phyloP scores from a whole-genome alignment of 768 basidiomycete genomes.

The Exsudoporus frostii region DNA sequence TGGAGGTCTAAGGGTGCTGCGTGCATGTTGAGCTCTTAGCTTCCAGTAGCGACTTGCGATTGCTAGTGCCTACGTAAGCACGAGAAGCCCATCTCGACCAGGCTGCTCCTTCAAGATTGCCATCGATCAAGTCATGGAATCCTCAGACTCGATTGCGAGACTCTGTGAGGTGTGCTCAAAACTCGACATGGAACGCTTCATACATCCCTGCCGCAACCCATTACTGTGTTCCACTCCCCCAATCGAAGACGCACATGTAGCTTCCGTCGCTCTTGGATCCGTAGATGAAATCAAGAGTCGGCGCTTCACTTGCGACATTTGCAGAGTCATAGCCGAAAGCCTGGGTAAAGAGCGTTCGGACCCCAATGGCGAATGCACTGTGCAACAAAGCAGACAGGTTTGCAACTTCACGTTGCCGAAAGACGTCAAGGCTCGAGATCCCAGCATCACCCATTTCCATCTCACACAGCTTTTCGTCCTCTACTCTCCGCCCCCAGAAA shows the following conservation, averaged over 20 bases:
- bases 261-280: slow-evolving; percentile 3
- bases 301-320: slow-evolving; percentile 10
- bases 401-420: slow-evolving; percentile 8
- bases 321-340: slow-evolving; percentile 11
- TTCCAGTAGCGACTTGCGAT: too few relatives aligned
- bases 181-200: background rate
- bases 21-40: too few relatives aligned
- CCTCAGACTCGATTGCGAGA: background rate
- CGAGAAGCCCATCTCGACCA: too few relatives aligned
- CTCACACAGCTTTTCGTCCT: slow-evolving; percentile 7
- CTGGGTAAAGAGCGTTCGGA: slow-evolving; percentile 8
- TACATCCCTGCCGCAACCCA: background rate
- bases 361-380: slow-evolving; percentile 5
- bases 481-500: background rate
- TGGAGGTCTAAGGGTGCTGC: slow-evolving; percentile 63
- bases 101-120: too few relatives aligned
- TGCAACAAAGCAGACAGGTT: background rate
- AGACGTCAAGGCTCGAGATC: background rate
- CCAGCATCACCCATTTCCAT: slow-evolving; percentile 13
- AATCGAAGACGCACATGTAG: background rate
- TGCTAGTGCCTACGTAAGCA: too few relatives aligned
- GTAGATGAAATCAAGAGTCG: slow-evolving; percentile 14
- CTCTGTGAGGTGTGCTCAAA: slow-evolving; percentile 8
- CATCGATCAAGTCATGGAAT: background rate
- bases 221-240: slow-evolving; percentile 1